These are phyloP conservation scores for Colletotrichum scovillei DNA, from an alignment of 2,329 filamentous ascomycete species.

Conservation along the genomic window DNA sequence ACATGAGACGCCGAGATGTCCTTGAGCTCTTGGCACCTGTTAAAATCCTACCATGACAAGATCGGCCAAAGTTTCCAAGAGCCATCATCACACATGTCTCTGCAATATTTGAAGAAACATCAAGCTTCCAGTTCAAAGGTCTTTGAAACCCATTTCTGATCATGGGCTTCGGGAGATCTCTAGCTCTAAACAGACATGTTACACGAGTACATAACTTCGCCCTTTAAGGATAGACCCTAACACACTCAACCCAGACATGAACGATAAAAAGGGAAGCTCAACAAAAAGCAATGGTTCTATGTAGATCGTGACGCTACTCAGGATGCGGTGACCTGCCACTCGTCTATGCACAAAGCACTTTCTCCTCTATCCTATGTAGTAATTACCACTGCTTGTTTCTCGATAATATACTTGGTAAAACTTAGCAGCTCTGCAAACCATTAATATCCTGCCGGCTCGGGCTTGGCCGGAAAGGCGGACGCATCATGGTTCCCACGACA, in stretches of 20 bases:
- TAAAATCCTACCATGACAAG: no score
- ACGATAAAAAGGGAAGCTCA: neutral
- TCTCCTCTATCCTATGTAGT: neutral
- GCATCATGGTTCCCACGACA: slow-evolving; percentile 58
- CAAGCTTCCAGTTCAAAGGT: no score
- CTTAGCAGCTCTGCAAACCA: neutral
- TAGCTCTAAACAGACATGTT: neutral
- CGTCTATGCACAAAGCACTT: neutral
- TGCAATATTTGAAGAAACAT: no score
- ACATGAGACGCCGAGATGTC: neutral
- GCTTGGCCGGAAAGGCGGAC: slow-evolving; percentile 58
- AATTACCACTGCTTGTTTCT: neutral
- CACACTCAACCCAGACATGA: neutral
- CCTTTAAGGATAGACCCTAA: neutral
- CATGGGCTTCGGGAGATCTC: neutral
- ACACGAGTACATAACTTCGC: neutral
- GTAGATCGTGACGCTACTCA: neutral
- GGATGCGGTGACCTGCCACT: neutral
- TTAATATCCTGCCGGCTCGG: slow-evolving; percentile 64
- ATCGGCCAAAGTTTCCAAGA: no score
- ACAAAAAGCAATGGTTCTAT: neutral
- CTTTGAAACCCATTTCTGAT: no score
- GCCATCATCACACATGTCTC: no score
- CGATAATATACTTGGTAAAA: neutral
- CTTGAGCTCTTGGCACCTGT: neutral